A percentile compares a stretch with the other conserved stretches of the same genome.
Evolutionary conservation across 2,329 filamentous ascomycete species (phyloP).

Genomic region (Thielaviopsis punctulata): DNA sequence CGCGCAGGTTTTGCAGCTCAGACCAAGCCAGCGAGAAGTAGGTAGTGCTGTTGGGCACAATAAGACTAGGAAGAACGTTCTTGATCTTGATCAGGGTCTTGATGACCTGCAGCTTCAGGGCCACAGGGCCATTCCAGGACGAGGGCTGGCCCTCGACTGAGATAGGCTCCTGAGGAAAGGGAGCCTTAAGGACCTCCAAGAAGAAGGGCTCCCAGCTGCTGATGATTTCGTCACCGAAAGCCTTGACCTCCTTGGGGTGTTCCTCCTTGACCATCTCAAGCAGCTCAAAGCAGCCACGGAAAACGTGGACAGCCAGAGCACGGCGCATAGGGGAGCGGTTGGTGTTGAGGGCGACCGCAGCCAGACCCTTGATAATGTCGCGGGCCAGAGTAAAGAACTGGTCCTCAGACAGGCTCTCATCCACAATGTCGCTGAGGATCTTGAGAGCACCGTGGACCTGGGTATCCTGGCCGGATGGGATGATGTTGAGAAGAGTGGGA

Average conservation of each 20-base stretch:
- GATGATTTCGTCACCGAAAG: constrained; percentile 75
- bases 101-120: constrained; percentile 83
- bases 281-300: constrained; percentile 81
- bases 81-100: constrained; percentile 86
- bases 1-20: constrained; percentile 59
- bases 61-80: constrained; percentile 60
- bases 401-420: constrained; percentile 82
- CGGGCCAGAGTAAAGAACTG: constrained; percentile 86
- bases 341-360: constrained; percentile 63
- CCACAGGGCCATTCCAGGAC: constrained; percentile 63
- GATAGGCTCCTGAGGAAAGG: constrained; percentile 46
- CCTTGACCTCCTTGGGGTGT: constrained; percentile 69
- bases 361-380: constrained; percentile 70
- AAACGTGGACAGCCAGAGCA: constrained; percentile 75
- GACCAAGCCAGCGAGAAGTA: constrained; percentile 84
- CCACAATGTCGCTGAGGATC: constrained; percentile 76
- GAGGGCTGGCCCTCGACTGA: constrained; percentile 36
- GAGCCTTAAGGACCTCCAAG: constrained; percentile 55
- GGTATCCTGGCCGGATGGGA: constrained; percentile 56
- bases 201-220: constrained; percentile 83
- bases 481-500: constrained; percentile 58
- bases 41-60: constrained; percentile 64
- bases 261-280: constrained; percentile 95
- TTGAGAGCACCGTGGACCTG: constrained; percentile 81
- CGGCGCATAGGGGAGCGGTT: constrained; percentile 58